Base-by-base conservation (phyloP, 495 filamentous ascomycete species). In the Trichoderma asperelloides region DNA sequence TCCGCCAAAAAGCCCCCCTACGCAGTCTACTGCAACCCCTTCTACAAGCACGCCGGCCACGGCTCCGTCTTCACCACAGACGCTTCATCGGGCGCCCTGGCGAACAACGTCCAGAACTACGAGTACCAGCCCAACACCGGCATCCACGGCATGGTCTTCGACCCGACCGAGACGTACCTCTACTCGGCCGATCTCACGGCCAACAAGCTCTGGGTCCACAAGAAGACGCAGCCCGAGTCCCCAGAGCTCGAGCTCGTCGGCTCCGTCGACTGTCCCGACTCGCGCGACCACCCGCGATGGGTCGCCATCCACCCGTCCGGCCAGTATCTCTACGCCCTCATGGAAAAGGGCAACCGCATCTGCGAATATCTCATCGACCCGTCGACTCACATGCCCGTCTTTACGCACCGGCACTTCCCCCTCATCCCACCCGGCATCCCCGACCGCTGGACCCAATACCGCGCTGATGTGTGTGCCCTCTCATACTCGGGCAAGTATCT, bases 71-170 rank as follows among this genome's bases (percentile, higher is more conserved):
- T 92, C 76, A 87, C 87, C 25, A 87, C 89, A 40, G 62, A 64
- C 40, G 84, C 85, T 65, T 43, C 75, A 27, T 77, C 85, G 6
- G 91, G 91, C 39, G 76, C 74, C 21, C 83, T 95, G 27, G 81
- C 84, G 18, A 74, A 80, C 71, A 91, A 91, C 75, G 79, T 93
- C 64, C 91, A 95, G 70, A 91, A 93, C 76, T 93, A 89, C 78
- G 84, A 87, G 64, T 91, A 93, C 73, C 82, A 85, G 57, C 76
- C 80, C 43, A 85, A 90, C 74, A 89, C 89, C 9, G 91, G 89
- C 57, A 90, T 95, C 69, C 91, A 95, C 77, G 91, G 90, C 77
- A 93, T 92, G 89, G 90, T 92, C 57, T 95, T 95, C 73, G 90
- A 95, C 74, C 86, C 89, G 13, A 87, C 86, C 65, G 91, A 95